These are phyloP conservation scores for Colletotrichum brevisporum DNA, from an alignment of 2,329 filamentous ascomycete genomes.

Conservation along the genomic window DNA sequence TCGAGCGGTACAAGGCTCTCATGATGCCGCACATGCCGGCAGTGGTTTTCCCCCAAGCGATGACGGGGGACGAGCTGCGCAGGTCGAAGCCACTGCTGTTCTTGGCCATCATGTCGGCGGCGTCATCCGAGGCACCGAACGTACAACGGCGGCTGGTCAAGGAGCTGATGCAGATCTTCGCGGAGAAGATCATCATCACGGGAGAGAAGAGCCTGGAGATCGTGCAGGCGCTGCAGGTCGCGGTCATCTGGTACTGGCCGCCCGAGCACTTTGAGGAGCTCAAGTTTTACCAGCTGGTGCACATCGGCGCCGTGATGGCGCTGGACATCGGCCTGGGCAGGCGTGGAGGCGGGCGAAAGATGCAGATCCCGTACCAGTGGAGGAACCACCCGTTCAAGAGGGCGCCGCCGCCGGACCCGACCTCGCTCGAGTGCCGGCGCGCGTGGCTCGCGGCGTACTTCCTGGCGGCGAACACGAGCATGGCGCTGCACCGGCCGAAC, in stretches of 20 bases:
- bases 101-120: conserved; percentile 77
- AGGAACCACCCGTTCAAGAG: conserved; percentile 59
- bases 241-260: conserved; percentile 88
- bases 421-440: conserved; percentile 67
- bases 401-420: conserved; percentile 63
- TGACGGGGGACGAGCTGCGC: conserved; percentile 69
- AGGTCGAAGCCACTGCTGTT: conserved; percentile 76
- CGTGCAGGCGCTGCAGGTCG: conserved; percentile 82
- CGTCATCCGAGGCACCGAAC: conserved; percentile 69
- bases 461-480: conserved; percentile 70
- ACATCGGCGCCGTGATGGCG: conserved; percentile 85
- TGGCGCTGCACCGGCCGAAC: conserved; percentile 73
- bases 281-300: conserved; percentile 90
- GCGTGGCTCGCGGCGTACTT: conserved; percentile 74
- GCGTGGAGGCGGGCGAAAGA: conserved; percentile 45
- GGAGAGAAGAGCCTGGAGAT: conserved; percentile 88
- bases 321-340: conserved; percentile 85
- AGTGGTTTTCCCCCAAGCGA: conserved; percentile 70
- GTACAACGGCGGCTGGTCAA: conserved; percentile 75
- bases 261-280: conserved; percentile 87
- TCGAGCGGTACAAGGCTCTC: conserved; percentile 70
- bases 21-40: conserved; percentile 75
- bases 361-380: conserved; percentile 49
- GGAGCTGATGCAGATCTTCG: conserved; percentile 80
- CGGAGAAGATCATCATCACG: conserved; percentile 79